Evolutionary conservation across 331 rosid species (phyloP), one percentile per base, ranked within the genome.

Genomic region (Quercus lobata): DNA sequence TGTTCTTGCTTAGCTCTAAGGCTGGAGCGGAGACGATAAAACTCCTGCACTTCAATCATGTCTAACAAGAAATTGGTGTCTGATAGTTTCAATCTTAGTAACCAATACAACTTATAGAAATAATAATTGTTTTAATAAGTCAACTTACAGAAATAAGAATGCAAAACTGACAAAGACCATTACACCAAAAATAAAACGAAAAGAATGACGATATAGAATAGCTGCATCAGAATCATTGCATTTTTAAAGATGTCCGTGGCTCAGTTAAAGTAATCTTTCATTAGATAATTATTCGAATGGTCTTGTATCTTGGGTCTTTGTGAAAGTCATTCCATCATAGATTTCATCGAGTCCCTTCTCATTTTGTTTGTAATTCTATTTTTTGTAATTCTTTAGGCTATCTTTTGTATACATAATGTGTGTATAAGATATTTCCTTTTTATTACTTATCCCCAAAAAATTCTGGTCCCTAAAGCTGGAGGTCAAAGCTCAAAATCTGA

Each of bases 1-100:
- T 92, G 99, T 57, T 96, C 98, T 82, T 89, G 87, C 92, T 93
- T 93, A 73, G 98, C 97, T 83, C 83, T 81, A 35, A 90, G 97
- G 84, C 95, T 85, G 73, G 96, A 88, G 60, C 97, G 97, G 57
- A 91, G 99, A 75, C 98, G 97, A 87, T 88, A 86, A 87, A 93
- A 96, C 81, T 93, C 99, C 99, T 96, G 97, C 86, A 88, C 82
- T 90, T 86, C 88, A 93, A 86, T 80, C 80, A 83, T 27, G 78
- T 72, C 75, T 57, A 80, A 81, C 72, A 82, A 69, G 21, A 79
- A 61, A 82, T 88, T 83, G 77, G 87, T 72, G 52, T 74, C 84
- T 71, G 73, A 53, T 22, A 78, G 57, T 22, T 63, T 71, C 53
- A 84, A 69, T 78, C 75, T 57, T 69, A 75, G 78, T 69, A 76